Base-by-base conservation (phyloP, 2,329 filamentous ascomycete species). In the Colletotrichum magnum region DNA sequence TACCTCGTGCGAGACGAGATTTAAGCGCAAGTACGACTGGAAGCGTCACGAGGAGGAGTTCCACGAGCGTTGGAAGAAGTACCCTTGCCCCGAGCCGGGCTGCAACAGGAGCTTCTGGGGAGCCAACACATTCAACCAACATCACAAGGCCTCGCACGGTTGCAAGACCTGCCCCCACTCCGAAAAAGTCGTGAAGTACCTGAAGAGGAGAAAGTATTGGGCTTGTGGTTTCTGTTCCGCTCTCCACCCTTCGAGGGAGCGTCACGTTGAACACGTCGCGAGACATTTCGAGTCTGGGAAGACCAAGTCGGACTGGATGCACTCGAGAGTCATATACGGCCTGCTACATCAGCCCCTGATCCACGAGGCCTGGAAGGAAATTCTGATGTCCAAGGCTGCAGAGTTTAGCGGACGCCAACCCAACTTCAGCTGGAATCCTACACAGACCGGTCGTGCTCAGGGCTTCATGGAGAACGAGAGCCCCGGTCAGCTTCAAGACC, bases 11-110 rank as follows among this genome's bases (percentile, higher is more conserved):
- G 89, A 91, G 76, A 90, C 90, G 57, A 89, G 88, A 53, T 90
- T 92, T 75, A 89, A 90, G 80, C 86, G 89, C 72, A 91, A 91
- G 76, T 90, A 90, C 71, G 89, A 92, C 77, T 92, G 88, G 90
- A 91, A 91, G 78, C 86, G 88, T 39, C 90, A 92, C 77, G 89
- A 92, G 76, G 89, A 91, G 73, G 89, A 91, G 77, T 91, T 91
- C 74, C 89, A 92, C 78, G 89, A 92, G 81, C 88, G 90, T 63
- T 88, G 88, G 82, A 87, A 89, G 71, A 91, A 90, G 75, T 92
- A 90, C 77, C 88, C 89, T 13, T 92, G 89, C 74, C 89, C 89
- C 6, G 89, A 90, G 72, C 83, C 82, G 9, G 83, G 83, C 72
- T 92, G 90, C 79, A 90, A 91, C 77, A 88, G 90, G 74, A 89